Conservation (phyloP, 23 red algal species). For the Agarophyton chilense region DNA sequence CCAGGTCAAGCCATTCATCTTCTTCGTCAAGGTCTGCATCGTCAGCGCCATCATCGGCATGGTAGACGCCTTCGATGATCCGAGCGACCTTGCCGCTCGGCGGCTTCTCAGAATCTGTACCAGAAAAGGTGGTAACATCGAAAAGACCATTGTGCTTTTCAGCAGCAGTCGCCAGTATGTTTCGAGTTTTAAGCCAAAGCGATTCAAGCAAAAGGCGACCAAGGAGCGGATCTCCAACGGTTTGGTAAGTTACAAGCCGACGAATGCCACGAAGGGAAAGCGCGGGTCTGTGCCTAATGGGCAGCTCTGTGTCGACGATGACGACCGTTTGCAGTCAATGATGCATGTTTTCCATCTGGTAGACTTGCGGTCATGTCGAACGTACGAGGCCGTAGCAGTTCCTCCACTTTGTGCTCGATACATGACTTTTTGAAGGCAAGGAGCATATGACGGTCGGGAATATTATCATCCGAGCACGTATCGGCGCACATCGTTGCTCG, state of each 20-base stretch:
- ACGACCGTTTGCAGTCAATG: too few species aligned
- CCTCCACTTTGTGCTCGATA: too few species aligned
- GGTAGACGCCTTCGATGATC: slow-evolving; percentile 40
- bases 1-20: slow-evolving; percentile 13
- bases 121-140: background rate
- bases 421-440: too few species aligned
- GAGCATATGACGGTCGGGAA: too few species aligned
- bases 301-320: background rate
- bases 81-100: background rate
- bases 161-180: slow-evolving; percentile 26
- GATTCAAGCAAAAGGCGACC: slow-evolving; percentile 14
- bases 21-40: slow-evolving; percentile 29
- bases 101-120: background rate
- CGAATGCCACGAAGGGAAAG: background rate
- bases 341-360: too few species aligned
- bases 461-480: too few species aligned
- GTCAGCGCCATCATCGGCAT: slow-evolving; percentile 29
- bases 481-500: too few species aligned
- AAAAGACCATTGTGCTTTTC: background rate
- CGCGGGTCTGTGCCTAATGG: background rate
- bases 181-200: background rate
- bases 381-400: too few species aligned
- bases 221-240: slow-evolving; percentile 18
- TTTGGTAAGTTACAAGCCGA: slow-evolving; percentile 16
- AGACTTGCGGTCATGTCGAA: too few species aligned